phyloP scores from a whole-genome alignment of 2,329 filamentous ascomycete species.

The Corinectria fuckeliana region DNA sequence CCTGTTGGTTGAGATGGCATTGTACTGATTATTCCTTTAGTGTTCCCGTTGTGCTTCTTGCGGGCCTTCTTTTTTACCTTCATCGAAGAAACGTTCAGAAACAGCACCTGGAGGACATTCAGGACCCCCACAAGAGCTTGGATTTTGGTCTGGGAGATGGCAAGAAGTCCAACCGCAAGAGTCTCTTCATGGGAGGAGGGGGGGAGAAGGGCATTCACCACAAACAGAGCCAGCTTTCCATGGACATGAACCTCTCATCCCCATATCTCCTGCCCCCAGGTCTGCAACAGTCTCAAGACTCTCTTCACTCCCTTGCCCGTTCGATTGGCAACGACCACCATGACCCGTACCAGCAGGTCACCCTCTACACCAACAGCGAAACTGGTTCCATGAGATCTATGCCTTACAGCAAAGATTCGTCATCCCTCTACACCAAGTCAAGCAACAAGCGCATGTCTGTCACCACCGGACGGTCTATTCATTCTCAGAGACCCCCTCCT shows the following conservation, averaged over 20 bases:
- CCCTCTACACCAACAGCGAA: constrained; percentile 63
- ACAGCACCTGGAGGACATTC: constrained; percentile 76
- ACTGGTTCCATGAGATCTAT: constrained; percentile 62
- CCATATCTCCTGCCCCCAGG: constrained; percentile 94
- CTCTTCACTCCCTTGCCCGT: constrained; percentile 82
- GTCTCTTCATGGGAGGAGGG: constrained; percentile 53
- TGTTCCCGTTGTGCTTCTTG: constrained; percentile 74
- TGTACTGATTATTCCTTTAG: constrained; percentile 53
- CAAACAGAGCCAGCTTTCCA: constrained; percentile 64
- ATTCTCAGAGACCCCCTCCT: constrained; percentile 39
- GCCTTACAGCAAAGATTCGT: constrained; percentile 49
- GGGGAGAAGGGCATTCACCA: constrained; percentile 59
- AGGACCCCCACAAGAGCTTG: constrained; percentile 87
- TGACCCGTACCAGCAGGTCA: constrained; percentile 80
- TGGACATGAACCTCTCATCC: constrained; percentile 78
- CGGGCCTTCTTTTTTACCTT: constrained; percentile 74
- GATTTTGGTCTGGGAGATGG: constrained; percentile 81
- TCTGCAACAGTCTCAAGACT: constrained; percentile 80
- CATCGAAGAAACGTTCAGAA: constrained; percentile 80
- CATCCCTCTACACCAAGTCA: constrained; percentile 55
- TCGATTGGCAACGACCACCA: constrained; percentile 76
- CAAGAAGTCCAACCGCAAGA: constrained; percentile 45
- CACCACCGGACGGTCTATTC: constrained; percentile 34
- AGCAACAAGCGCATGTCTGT: constrained; percentile 45
- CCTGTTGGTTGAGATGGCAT: neutral